Percentiles rank a stretch among this genome's conserved stretches.
phyloP scores from a whole-genome alignment of 331 rosid genomes.

The Malus hybrid region DNA sequence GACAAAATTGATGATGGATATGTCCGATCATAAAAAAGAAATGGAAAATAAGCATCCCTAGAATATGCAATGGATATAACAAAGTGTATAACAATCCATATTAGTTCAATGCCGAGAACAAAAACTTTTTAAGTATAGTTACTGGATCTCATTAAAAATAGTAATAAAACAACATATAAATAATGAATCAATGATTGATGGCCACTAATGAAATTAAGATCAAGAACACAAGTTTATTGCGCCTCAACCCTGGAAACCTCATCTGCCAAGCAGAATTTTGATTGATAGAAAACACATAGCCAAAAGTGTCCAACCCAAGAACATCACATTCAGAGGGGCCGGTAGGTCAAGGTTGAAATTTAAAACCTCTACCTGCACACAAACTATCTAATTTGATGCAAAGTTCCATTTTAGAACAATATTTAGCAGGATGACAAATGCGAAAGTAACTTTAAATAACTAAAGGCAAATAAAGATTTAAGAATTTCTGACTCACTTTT shows the following conservation, averaged over 20 bases:
- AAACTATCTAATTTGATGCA: not conserved
- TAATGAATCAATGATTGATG: not conserved
- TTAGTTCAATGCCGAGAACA: not conserved
- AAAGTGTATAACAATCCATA: not conserved
- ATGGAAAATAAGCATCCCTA: not conserved
- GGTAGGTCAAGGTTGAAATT: not conserved
- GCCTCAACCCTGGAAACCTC: not conserved
- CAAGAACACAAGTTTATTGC: not conserved
- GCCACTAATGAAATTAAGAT: not conserved
- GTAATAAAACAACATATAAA: not conserved
- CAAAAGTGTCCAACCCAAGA: not conserved
- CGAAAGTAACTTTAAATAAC: conserved; percentile 4
- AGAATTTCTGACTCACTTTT: conserved; percentile 48
- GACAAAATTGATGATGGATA: not conserved
- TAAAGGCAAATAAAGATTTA: not conserved
- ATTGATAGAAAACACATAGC: not conserved
- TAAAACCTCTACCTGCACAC: not conserved
- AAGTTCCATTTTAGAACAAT: not conserved
- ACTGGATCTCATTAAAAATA: not conserved
- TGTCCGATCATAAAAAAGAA: too few relatives aligned
- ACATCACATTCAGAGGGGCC: not conserved
- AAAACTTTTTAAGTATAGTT: not conserved
- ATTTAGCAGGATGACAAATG: not conserved
- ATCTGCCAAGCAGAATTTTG: not conserved
- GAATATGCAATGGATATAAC: not conserved